Evolutionary conservation across 495 filamentous ascomycete genomes (phyloP), one percentile per base, ranked within the genome.

Genomic region (Daldinia concentrica): DNA sequence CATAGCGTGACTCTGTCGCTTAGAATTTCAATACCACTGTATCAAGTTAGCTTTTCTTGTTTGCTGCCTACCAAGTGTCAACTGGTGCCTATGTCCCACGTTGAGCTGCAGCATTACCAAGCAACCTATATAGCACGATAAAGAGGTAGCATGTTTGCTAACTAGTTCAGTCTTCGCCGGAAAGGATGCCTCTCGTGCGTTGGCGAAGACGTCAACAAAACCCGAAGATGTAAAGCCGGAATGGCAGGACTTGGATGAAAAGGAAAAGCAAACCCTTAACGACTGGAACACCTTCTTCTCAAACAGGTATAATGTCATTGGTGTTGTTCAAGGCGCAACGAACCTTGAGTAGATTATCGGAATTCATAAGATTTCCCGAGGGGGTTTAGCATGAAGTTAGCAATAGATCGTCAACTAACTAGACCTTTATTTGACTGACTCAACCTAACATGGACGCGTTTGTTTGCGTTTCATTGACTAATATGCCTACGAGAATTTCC

Each of bases 221-320:
- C 79, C 85, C 4, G 93, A 94, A 74, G 93, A 98, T 74, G 94
- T 92, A 71, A 81, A 81, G 17, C 83, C 96, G 1, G 91, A 97
- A 30, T 98, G 93, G 93, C 83, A 89, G 62, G 92, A 95, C 76
- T 84, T 99, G 50, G 79, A 81, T 22, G 94, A 97, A n/a, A 93
- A 94, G 81, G 89, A 97, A 78, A 93, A 97, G 82, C 86, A 84
- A 27, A 88, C 90, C 14, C 82, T 99, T 43, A 84, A 92, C 24
- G 96, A 98, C 76, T 99, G 95, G 95, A 90, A 88, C 59, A 96
- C 90, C 3, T 99, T 97, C 82, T 99, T 98, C 82, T 90, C 89
- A 73, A 99, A 98, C 82, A 85, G 95, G 43, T 99, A 99, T 78
- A 97, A 95, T 74, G 88, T 98, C 62, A 90, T 98, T 43, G 95